These are phyloP conservation scores for Rubroshorea leprosula DNA, from an alignment of 345 rosid species.

Conservation along the genomic window DNA sequence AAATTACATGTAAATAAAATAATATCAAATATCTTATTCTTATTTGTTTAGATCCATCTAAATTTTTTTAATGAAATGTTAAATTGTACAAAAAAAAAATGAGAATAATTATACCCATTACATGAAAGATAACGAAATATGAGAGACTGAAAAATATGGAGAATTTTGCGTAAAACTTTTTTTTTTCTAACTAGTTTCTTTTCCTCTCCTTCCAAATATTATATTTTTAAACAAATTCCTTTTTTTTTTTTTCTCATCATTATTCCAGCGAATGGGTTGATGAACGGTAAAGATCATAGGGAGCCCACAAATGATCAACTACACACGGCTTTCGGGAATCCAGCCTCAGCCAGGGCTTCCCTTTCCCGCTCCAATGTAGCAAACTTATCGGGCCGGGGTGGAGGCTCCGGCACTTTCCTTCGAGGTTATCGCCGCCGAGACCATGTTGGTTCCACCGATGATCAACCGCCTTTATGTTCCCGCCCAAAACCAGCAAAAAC, in stretches of 20 bases:
- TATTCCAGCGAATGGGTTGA: slow-evolving; percentile 26
- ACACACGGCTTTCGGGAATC: slow-evolving; percentile 45
- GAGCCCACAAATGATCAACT: slow-evolving; percentile 53
- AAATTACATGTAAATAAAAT: no score
- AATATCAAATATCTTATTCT: no score
- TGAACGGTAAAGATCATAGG: slow-evolving; percentile 44
- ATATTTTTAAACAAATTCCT: neutral
- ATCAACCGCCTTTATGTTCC: slow-evolving; percentile 44
- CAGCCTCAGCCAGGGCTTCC: slow-evolving; percentile 52
- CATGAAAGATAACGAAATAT: no score
- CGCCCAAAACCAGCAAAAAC: slow-evolving; percentile 46
- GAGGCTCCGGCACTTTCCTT: slow-evolving; percentile 42
- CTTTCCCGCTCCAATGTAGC: slow-evolving; percentile 60
- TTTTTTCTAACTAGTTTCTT: neutral
- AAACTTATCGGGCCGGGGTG: slow-evolving; percentile 52
- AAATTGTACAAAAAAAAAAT: no score
- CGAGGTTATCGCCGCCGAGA: slow-evolving; percentile 43
- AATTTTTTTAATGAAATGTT: no score
- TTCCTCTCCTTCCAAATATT: neutral
- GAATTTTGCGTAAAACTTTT: no score
- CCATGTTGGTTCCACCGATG: slow-evolving; percentile 61
- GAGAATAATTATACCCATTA: no score
- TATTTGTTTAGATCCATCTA: no score
- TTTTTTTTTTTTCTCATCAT: slow-evolving; percentile 9
- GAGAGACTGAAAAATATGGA: no score